Evolutionary conservation across 371 early-diverging fungal species (phyloP).

Genomic region (Rhizopus microsporus): DNA sequence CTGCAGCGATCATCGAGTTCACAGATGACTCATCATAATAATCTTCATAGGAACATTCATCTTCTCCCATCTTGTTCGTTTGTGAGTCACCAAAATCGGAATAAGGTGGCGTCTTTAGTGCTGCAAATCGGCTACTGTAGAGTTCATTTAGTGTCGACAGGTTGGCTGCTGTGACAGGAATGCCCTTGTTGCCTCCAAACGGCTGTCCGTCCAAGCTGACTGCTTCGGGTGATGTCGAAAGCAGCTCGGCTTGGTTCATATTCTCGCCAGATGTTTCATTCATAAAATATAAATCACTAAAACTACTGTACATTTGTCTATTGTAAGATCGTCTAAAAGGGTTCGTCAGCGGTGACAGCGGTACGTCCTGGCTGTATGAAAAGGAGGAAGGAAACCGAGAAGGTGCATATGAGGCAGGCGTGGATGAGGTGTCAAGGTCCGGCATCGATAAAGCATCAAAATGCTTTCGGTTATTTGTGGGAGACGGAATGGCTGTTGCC

Average conservation of each 20-base stretch:
- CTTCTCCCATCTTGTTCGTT: conserved; percentile 11
- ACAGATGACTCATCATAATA: conserved; percentile 13
- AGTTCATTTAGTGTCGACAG: conserved; percentile 21
- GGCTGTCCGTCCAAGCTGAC: not conserved
- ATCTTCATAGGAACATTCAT: conserved; percentile 7
- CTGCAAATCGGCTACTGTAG: conserved; percentile 23
- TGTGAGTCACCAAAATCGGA: conserved; percentile 13
- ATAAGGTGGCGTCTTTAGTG: conserved; percentile 20
- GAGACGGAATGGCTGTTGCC: not conserved
- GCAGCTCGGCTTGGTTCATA: not conserved
- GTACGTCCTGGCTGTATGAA: not conserved
- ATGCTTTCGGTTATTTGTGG: conserved; percentile 1
- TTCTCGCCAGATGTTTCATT: not conserved
- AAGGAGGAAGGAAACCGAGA: not conserved
- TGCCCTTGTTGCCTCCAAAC: not conserved
- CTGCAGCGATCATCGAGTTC: conserved; percentile 18
- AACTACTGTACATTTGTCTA: conserved; percentile 13
- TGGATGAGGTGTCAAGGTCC: conserved; percentile 9
- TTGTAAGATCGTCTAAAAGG: not conserved
- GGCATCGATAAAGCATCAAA: conserved; percentile 25
- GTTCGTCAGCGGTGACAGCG: not conserved
- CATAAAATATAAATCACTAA: conserved; percentile 20
- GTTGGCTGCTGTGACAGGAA: conserved; percentile 27
- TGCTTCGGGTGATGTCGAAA: conserved; percentile 1
- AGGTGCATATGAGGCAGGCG: not conserved